phyloP scores from a whole-genome alignment of 441 rosid genomes.

The Biscutella laevigata region DNA sequence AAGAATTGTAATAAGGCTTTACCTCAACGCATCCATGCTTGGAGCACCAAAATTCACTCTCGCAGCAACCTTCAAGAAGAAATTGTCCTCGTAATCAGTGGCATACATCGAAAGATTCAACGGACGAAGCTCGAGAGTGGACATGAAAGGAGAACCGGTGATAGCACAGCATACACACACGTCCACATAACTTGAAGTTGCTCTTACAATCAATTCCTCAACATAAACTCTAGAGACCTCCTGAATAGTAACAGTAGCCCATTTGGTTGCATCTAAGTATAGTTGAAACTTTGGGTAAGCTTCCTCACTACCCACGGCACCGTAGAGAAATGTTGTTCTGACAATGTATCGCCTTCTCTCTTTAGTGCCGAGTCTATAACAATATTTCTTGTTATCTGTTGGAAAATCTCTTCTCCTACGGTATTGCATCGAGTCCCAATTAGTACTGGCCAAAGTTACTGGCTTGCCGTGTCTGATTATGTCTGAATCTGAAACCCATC shows the following conservation, averaged over 20 bases:
- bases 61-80: conserved; percentile 79
- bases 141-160: conserved; percentile 82
- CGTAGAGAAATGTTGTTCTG: conserved; percentile 79
- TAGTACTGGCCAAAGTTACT: conserved; percentile 32
- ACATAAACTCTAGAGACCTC: conserved; percentile 63
- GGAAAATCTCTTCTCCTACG: conserved; percentile 68
- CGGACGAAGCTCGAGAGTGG: conserved; percentile 86
- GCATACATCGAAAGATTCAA: conserved; percentile 81
- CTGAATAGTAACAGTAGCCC: conserved; percentile 70
- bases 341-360: conserved; percentile 78
- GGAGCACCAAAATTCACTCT: conserved; percentile 89
- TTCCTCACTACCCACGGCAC: conserved; percentile 44
- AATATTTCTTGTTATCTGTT: conserved; percentile 61
- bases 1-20: conserved; percentile 4
- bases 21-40: conserved; percentile 59
- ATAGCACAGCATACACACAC: conserved; percentile 83
- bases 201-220: conserved; percentile 74
- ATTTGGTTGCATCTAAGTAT: conserved; percentile 73
- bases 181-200: conserved; percentile 62
- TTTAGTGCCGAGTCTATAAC: conserved; percentile 57
- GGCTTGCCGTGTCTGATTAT: conserved; percentile 47
- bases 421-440: conserved; percentile 40
- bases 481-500: conserved; percentile 71
- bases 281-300: conserved; percentile 76
- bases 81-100: conserved; percentile 69